These are phyloP conservation scores for Posidonia australis DNA, from an alignment of 106 monocot species.

Conservation along the genomic window DNA sequence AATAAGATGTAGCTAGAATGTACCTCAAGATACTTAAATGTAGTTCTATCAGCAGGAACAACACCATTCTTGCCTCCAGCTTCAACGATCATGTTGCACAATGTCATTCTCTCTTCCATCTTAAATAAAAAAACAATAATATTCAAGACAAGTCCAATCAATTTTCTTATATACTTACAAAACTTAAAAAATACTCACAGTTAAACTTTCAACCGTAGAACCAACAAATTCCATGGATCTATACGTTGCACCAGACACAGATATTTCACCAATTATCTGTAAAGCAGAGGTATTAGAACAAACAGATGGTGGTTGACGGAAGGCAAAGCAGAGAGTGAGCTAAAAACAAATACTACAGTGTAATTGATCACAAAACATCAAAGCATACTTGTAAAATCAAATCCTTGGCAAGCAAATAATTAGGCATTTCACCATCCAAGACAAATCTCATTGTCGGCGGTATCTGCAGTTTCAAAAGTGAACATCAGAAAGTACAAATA, in stretches of 20 bases:
- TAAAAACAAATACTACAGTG: background rate
- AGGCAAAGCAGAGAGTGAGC: background rate
- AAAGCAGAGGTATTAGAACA: conserved; percentile 1
- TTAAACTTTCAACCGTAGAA: conserved; percentile 75
- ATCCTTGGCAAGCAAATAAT: conserved; percentile 90
- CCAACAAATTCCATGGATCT: conserved; percentile 97
- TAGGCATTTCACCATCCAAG: conserved; percentile 96
- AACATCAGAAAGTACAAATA: background rate
- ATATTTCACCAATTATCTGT: conserved; percentile 98
- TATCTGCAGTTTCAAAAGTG: conserved; percentile 32
- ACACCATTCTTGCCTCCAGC: conserved; percentile 97
- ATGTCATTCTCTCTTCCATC: conserved; percentile 99
- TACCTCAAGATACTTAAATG: conserved; percentile 92
- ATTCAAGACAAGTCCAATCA: background rate
- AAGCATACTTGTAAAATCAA: conserved; percentile 84
- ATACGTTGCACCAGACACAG: conserved; percentile 88
- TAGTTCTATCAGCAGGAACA: conserved; percentile 79
- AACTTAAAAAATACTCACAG: conserved; percentile 23
- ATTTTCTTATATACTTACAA: background rate
- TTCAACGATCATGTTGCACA: conserved; percentile 98
- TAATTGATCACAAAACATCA: background rate
- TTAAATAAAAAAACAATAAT: conserved; percentile 9
- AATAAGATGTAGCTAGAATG: background rate
- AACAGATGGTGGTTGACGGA: background rate
- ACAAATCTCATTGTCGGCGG: conserved; percentile 90